Evolutionary conservation across 352 stramenopile species (phyloP).

Genomic region (Phytophthora rubi): DNA sequence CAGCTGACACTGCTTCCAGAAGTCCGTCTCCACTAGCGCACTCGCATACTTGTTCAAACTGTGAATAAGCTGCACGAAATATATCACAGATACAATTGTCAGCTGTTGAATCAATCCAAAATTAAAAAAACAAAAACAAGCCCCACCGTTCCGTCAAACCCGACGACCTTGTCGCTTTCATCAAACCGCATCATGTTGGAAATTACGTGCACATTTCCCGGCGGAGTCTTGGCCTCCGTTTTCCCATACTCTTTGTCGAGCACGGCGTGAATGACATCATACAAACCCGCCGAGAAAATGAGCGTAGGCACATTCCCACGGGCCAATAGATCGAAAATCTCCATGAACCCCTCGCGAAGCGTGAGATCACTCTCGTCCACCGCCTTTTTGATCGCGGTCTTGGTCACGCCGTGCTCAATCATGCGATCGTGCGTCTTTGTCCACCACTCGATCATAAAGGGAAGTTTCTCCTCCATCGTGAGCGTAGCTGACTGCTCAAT

Average conservation of each 20-base stretch:
- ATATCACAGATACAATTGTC: neutral
- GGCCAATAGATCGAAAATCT: conserved; percentile 66
- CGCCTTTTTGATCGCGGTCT: conserved; percentile 47
- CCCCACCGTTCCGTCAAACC: conserved; percentile 61
- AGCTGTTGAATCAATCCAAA: conserved; percentile 6
- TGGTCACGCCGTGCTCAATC: conserved; percentile 62
- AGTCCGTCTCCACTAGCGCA: conserved; percentile 65
- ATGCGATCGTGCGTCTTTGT: conserved; percentile 56
- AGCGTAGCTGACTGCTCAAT: conserved; percentile 79
- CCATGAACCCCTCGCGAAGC: conserved; percentile 65
- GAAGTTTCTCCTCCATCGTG: conserved; percentile 74
- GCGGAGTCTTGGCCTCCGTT: conserved; percentile 30
- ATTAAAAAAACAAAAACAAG: neutral
- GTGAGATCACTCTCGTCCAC: conserved; percentile 58
- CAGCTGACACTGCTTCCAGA: conserved; percentile 75
- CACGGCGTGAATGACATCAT: conserved; percentile 84
- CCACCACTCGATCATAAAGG: conserved; percentile 83
- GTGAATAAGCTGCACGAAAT: conserved; percentile 65
- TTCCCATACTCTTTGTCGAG: conserved; percentile 69
- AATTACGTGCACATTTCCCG: conserved; percentile 76
- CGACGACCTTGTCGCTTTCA: conserved; percentile 42
- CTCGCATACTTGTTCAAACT: conserved; percentile 83
- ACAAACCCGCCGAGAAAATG: conserved; percentile 76
- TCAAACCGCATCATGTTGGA: conserved; percentile 88
- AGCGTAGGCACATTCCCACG: conserved; percentile 68